Base-by-base conservation (phyloP, 179 eudicot genomes). In the Carnegiea gigantea region DNA sequence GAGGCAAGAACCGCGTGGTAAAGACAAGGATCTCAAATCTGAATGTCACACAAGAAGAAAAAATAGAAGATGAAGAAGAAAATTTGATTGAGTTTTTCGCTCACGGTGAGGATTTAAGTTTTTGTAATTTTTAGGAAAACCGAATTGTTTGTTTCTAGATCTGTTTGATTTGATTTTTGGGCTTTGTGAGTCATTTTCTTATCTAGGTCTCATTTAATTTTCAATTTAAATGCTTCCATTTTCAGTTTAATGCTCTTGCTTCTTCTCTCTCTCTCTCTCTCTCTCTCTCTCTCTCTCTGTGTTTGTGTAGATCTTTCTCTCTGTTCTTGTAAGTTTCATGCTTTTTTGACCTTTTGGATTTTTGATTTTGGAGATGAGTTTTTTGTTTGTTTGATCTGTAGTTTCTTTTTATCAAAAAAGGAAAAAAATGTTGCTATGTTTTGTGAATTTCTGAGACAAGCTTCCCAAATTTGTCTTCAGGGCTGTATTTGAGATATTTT, bases 231-330 rank as follows among this genome's bases (percentile, higher is more conserved):
- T 67, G 73, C 73, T 70, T 33, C 46, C 73, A 36, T 70, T 70
- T 70, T 70, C 46, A 70, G 73, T 70, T 70, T 15, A 70, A 70
- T 36, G 23, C 9, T 17, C 73, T 70, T 70, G 44, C 73, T 70
- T 67, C 68, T 62, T 23, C 68, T 62, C 68, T 62, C 68, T 13
- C 40, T 40, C 10, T 67, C 5, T 30, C 62, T 18, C 62, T 23
- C 68, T 62, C 5, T 62, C 71, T 14, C 72, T 4, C 72, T 12
- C 72, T 12, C 36, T 33, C 2, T 33, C 36, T 33, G 2, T 33
- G 36, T 33, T 1, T 33, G 36, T 33, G 36, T 33, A 2, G 26
- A n/a, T 24, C 68, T 62, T n/a, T 62, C 72, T 15, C 72, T 14
- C 72, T 12, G 40, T 12, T 28, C 72, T 67, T 28, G 72, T 28